phyloP scores from a whole-genome alignment of 2,329 filamentous ascomycete genomes.

The Trichophyton rubrum region DNA sequence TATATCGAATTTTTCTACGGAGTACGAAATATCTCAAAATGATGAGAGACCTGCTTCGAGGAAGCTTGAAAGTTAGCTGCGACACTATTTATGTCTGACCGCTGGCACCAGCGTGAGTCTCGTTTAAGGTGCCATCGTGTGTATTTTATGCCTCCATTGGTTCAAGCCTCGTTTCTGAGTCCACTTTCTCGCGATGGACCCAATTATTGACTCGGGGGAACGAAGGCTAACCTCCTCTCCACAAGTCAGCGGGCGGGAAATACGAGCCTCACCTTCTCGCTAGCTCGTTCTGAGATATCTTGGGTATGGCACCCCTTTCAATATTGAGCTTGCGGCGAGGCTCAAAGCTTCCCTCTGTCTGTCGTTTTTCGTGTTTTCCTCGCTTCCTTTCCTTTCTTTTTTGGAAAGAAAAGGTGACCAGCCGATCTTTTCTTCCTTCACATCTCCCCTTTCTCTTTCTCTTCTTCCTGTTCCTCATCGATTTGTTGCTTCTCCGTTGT shows the following conservation, averaged over 20 bases:
- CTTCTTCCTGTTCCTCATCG: not conserved
- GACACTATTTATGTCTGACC: not conserved
- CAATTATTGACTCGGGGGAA: not conserved
- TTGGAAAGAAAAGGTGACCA: not conserved
- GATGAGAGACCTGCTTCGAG: not conserved
- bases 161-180: not conserved
- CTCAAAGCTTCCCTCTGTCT: not conserved
- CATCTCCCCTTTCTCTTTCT: not conserved
- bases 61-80: not conserved
- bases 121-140: not conserved
- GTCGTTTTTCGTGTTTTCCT: not conserved
- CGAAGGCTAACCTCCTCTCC: not conserved
- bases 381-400: not conserved
- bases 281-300: not conserved
- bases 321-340: not conserved
- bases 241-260: not conserved
- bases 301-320: not conserved
- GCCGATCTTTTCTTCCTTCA: constrained; percentile 3
- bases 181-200: not conserved
- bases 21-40: too few species aligned
- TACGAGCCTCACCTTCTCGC: not conserved
- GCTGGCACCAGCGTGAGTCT: not conserved
- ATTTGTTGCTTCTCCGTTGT: not conserved
- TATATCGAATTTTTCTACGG: too few species aligned
- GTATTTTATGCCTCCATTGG: not conserved